Evolutionary conservation across 2,329 filamentous ascomycete species (phyloP).

Genomic region (Aspergillus arachidicola): DNA sequence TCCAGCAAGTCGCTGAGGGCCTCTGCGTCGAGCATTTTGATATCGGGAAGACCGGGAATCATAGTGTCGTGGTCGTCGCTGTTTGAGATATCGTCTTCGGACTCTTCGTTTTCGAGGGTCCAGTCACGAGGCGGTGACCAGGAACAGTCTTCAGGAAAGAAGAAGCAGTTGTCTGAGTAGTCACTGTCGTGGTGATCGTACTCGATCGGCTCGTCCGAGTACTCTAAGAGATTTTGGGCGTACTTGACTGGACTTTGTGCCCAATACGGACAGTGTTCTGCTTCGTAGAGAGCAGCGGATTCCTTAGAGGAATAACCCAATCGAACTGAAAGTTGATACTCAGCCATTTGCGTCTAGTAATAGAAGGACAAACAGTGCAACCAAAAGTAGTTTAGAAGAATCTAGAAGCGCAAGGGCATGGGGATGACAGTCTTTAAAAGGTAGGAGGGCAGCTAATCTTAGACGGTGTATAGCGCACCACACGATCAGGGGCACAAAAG

Average conservation of each 20-base stretch:
- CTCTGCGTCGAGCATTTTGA: constrained; percentile 47
- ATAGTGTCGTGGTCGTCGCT: constrained; percentile 33
- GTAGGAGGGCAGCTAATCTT: neutral
- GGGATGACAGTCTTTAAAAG: neutral
- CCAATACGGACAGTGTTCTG: constrained; percentile 41
- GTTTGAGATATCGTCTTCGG: constrained; percentile 17
- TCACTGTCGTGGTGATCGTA: constrained; percentile 48
- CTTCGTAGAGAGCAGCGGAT: constrained; percentile 16
- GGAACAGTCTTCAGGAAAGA: constrained; percentile 48
- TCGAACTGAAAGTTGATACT: constrained; percentile 26
- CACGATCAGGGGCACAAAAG: constrained; percentile 15
- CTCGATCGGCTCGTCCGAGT: constrained; percentile 44
- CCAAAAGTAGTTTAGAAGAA: neutral
- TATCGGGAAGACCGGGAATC: constrained; percentile 45
- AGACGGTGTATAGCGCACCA: neutral
- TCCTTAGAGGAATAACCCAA: constrained; percentile 17
- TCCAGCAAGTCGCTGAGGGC: constrained; percentile 44
- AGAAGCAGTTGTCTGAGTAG: constrained; percentile 47
- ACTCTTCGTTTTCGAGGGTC: constrained; percentile 29
- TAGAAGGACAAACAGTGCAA: neutral
- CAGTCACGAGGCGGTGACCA: constrained; percentile 39
- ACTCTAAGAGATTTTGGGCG: constrained; percentile 44
- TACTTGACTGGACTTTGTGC: constrained; percentile 40
- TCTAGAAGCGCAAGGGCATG: neutral
- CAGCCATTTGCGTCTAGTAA: constrained; percentile 19